Conservation (phyloP, 768 basidiomycete genomes). For the Trametes gibbosa region DNA sequence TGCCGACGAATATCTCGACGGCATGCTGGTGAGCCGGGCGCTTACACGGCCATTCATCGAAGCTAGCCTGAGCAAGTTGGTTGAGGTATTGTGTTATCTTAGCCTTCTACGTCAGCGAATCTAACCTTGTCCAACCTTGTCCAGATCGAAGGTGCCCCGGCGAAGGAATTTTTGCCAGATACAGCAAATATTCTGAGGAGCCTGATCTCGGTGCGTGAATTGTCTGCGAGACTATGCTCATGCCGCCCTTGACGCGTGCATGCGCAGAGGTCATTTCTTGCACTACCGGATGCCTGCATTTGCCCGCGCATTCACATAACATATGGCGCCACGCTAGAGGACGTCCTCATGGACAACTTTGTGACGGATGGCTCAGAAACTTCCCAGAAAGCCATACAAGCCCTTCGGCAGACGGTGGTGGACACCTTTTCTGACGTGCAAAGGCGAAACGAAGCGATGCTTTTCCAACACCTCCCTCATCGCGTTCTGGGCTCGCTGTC, state of each 20-base stretch:
- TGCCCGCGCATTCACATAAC: constrained; percentile 66
- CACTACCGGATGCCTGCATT: constrained; percentile 71
- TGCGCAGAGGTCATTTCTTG: constrained; percentile 62
- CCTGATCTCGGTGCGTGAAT: constrained; percentile 56
- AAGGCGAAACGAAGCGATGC: constrained; percentile 76
- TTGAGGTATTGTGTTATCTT: constrained; percentile 47
- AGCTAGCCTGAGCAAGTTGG: constrained; percentile 62
- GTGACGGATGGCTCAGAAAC: constrained; percentile 24
- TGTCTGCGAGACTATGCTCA: background rate
- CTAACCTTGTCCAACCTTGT: background rate
- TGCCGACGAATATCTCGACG: constrained; percentile 78
- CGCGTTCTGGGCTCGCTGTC: constrained; percentile 58
- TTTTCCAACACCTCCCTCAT: constrained; percentile 65
- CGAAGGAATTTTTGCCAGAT: constrained; percentile 52
- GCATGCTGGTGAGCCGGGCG: constrained; percentile 63
- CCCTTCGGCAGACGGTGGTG: constrained; percentile 45
- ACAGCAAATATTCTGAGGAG: constrained; percentile 53
- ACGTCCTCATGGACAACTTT: constrained; percentile 45
- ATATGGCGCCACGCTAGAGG: constrained; percentile 47
- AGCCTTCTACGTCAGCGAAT: background rate
- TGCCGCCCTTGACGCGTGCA: background rate
- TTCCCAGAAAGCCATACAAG: constrained; percentile 40
- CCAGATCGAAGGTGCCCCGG: constrained; percentile 49
- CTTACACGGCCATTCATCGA: constrained; percentile 68
- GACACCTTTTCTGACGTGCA: constrained; percentile 69